Conservation (phyloP, 192 early-diverging fungal genomes). For the Polychytrium aggregatum region DNA sequence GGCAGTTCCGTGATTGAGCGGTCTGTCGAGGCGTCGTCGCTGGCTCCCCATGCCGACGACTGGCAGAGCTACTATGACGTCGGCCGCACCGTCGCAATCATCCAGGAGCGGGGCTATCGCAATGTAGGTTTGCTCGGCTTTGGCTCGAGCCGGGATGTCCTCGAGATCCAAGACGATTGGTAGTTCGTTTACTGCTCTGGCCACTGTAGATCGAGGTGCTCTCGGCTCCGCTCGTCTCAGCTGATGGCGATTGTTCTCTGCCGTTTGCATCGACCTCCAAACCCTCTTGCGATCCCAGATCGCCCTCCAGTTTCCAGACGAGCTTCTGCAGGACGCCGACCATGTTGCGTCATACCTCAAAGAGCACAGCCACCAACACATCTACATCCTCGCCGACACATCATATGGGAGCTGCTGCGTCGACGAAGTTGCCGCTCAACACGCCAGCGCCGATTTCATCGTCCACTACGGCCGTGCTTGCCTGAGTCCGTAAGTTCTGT, state of each 20-base stretch:
- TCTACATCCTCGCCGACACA: slow-evolving; percentile 88
- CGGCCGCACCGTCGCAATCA: slow-evolving; percentile 4
- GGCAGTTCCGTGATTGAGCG: slow-evolving; percentile 52
- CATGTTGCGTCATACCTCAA: slow-evolving; percentile 45
- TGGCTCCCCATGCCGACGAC: background rate
- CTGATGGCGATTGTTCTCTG: too few species aligned
- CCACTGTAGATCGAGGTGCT: too few species aligned
- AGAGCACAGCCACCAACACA: slow-evolving; percentile 19
- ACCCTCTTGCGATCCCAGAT: too few species aligned
- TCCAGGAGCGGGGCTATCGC: background rate
- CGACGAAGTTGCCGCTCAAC: slow-evolving; percentile 92
- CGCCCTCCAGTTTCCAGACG: slow-evolving; percentile 89
- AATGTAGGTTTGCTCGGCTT: slow-evolving; percentile 5
- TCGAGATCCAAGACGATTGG: too few species aligned
- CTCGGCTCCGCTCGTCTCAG: too few species aligned
- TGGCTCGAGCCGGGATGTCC: too few species aligned
- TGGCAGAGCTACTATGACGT: slow-evolving; percentile 8
- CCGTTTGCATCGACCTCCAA: too few species aligned
- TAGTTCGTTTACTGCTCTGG: too few species aligned
- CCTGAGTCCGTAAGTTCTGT: slow-evolving; percentile 58
- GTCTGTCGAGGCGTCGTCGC: slow-evolving; percentile 28
- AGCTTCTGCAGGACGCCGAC: slow-evolving; percentile 60
- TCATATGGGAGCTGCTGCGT: slow-evolving; percentile 96
- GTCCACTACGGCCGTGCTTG: slow-evolving; percentile 94
- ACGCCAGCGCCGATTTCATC: slow-evolving; percentile 73